phyloP scores from a whole-genome alignment of 257 asterid species.

The Linderniella brevidens region DNA sequence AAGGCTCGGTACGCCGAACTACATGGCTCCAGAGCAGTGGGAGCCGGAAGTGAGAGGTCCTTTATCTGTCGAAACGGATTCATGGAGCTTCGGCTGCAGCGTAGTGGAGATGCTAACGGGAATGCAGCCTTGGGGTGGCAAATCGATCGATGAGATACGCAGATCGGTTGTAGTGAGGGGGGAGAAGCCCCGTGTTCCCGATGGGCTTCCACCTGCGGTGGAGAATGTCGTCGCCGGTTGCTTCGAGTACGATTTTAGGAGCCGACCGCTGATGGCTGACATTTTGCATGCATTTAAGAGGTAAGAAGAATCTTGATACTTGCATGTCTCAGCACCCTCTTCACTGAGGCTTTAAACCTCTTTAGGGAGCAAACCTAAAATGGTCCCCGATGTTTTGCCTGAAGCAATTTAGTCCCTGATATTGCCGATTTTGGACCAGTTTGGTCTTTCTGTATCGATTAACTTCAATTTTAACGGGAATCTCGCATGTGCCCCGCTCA shows the following conservation, averaged over 20 bases:
- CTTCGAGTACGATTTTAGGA: conserved; percentile 73
- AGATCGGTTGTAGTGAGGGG: conserved; percentile 45
- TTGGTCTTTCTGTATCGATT: too few species aligned
- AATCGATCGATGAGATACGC: conserved; percentile 56
- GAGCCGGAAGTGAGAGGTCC: conserved; percentile 84
- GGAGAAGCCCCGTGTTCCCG: conserved; percentile 62
- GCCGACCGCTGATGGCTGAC: conserved; percentile 77
- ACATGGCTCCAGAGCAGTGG: conserved; percentile 99
- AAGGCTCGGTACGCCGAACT: conserved; percentile 67
- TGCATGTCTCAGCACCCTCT: too few species aligned
- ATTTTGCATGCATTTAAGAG: conserved; percentile 64
- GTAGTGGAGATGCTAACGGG: conserved; percentile 86
- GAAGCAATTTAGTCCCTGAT: too few species aligned
- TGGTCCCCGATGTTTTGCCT: too few species aligned
- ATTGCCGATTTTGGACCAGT: too few species aligned
- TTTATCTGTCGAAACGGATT: conserved; percentile 68
- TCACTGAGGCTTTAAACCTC: too few species aligned
- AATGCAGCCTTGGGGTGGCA: conserved; percentile 73
- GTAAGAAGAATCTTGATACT: conserved; percentile 27
- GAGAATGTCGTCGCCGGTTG: conserved; percentile 69
- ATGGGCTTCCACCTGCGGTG: conserved; percentile 75
- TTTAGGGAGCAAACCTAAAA: too few species aligned
- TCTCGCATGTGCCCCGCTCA: too few species aligned
- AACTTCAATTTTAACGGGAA: too few species aligned
- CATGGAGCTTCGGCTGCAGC: conserved; percentile 93